Percentiles rank a stretch among this genome's conserved stretches.
These are phyloP conservation scores for Prunus kanzakura DNA, from an alignment of 306 rosid species.

Conservation along the genomic window DNA sequence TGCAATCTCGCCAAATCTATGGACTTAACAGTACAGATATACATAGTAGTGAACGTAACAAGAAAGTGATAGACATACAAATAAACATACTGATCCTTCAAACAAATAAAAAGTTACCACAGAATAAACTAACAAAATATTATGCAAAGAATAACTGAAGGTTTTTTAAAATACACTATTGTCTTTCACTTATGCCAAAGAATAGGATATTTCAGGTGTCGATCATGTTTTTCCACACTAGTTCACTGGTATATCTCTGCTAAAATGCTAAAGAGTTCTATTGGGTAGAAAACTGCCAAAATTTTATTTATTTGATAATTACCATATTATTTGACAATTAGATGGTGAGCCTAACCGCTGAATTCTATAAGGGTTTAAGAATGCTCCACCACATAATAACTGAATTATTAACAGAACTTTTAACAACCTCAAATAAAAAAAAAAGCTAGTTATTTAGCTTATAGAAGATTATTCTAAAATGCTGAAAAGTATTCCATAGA, in stretches of 20 bases:
- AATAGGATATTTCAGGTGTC: background rate
- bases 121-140: background rate
- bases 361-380: background rate
- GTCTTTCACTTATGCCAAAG: background rate
- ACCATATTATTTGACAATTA: background rate
- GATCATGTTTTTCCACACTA: background rate
- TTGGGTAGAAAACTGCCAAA: background rate
- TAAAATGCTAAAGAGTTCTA: background rate
- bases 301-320: background rate
- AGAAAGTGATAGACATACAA: background rate
- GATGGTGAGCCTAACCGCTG: background rate
- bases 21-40: background rate
- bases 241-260: background rate
- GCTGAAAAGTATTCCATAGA: background rate
- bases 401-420: background rate
- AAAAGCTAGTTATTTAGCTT: background rate
- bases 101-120: background rate
- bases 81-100: background rate
- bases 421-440: background rate
- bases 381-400: background rate
- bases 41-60: background rate
- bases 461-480: background rate
- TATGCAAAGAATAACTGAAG: background rate
- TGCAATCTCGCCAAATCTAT: background rate
- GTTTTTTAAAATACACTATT: background rate